A percentile compares a stretch with the other conserved stretches of the same genome.
Evolutionary conservation across 1,139 yeast genomes (phyloP).

Genomic region (Nadsonia commutata): DNA sequence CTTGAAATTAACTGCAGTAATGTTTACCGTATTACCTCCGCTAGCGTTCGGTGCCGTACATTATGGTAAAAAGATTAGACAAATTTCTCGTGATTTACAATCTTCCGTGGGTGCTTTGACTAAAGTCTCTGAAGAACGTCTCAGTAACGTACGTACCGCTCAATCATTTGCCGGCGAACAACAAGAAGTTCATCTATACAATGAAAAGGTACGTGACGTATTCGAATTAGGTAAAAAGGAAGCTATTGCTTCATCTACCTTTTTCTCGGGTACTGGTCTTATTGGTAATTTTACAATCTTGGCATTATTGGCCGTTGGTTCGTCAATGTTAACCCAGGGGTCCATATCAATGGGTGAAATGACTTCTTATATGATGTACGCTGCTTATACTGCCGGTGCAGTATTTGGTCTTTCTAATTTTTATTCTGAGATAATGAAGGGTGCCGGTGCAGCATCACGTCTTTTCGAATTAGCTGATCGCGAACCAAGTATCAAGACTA

Average conservation of each 20-base stretch:
- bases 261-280: slow-evolving; percentile 62
- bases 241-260: slow-evolving; percentile 50
- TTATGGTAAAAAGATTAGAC: slow-evolving; percentile 69
- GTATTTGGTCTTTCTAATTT: slow-evolving; percentile 82
- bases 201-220: slow-evolving; percentile 57
- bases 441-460: slow-evolving; percentile 91
- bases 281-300: slow-evolving; percentile 71
- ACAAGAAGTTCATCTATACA: slow-evolving; percentile 45
- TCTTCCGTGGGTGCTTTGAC: slow-evolving; percentile 78
- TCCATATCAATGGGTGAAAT: slow-evolving; percentile 73
- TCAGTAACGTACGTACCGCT: slow-evolving; percentile 73
- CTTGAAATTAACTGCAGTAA: slow-evolving; percentile 58
- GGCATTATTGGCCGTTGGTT: slow-evolving; percentile 66
- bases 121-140: slow-evolving; percentile 81
- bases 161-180: slow-evolving; percentile 83
- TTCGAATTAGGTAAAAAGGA: slow-evolving; percentile 65
- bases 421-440: slow-evolving; percentile 90
- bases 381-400: slow-evolving; percentile 82
- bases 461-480: slow-evolving; percentile 76
- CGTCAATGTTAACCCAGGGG: slow-evolving; percentile 58
- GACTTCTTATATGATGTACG: slow-evolving; percentile 86
- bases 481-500: slow-evolving; percentile 51
- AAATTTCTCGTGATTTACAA: slow-evolving; percentile 62
- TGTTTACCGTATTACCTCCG: slow-evolving; percentile 72
- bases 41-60: slow-evolving; percentile 56